Conservation (phyloP, 1,139 yeast species). For the Suhomyces chickasaworum region DNA sequence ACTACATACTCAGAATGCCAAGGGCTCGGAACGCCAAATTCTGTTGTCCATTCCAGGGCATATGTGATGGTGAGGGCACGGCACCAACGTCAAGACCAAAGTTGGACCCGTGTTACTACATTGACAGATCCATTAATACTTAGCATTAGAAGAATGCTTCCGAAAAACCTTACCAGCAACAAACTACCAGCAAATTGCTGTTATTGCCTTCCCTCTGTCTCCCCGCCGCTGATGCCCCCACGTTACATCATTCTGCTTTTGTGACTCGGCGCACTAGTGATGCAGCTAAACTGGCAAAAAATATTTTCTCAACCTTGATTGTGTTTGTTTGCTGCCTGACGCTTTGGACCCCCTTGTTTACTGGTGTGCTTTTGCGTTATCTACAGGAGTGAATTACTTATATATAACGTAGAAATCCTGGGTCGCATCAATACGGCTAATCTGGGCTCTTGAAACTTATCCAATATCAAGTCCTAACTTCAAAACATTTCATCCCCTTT, state of each 20-base stretch:
- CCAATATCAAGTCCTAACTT: background rate
- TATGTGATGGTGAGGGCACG: background rate
- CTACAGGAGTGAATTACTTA: constrained; percentile 6
- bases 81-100: background rate
- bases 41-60: background rate
- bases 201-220: background rate
- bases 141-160: no score
- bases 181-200: background rate
- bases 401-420: constrained; percentile 12
- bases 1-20: background rate
- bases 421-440: constrained; percentile 2
- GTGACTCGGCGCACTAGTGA: constrained; percentile 9
- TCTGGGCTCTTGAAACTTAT: constrained; percentile 6
- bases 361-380: constrained; percentile 9
- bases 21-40: background rate
- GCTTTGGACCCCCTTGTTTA: constrained; percentile 13
- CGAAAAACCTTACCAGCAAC: no score
- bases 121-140: no score
- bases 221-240: constrained; percentile 2
- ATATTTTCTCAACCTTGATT: constrained; percentile 8
- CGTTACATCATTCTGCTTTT: constrained; percentile 8
- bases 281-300: constrained; percentile 7
- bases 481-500: background rate
- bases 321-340: constrained; percentile 16
- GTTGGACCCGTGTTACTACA: no score